A percentile compares a stretch with the other conserved stretches of the same genome.
Evolutionary conservation across 2,329 filamentous ascomycete species (phyloP).

Genomic region (Chrysosphaeria jannelii): DNA sequence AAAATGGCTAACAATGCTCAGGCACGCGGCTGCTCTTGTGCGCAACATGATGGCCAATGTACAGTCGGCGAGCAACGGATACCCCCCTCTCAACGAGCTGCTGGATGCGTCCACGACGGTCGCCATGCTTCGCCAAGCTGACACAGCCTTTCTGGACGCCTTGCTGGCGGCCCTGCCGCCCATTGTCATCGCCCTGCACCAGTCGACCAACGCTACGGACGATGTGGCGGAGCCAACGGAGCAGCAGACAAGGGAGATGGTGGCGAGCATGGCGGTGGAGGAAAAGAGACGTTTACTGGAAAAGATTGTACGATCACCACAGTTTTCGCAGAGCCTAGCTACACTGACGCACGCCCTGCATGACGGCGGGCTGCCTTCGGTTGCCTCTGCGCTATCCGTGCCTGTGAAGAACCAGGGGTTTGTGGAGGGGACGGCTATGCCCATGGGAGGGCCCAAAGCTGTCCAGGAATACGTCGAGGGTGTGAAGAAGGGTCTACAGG

Average conservation of each 20-base stretch:
- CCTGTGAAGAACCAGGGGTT: slow-evolving; percentile 64
- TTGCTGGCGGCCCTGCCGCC: slow-evolving; percentile 56
- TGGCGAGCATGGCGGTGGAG: slow-evolving; percentile 34
- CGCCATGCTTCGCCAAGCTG: slow-evolving; percentile 35
- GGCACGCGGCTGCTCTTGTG: background rate
- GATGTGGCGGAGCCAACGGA: slow-evolving; percentile 26
- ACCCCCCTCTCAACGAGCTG: slow-evolving; percentile 64
- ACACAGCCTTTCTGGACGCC: slow-evolving; percentile 36
- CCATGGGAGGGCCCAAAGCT: slow-evolving; percentile 63
- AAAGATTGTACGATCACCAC: slow-evolving; percentile 62
- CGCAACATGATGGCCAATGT: no score
- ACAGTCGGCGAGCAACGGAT: slow-evolving; percentile 27
- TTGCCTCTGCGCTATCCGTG: slow-evolving; percentile 61
- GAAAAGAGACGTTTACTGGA: slow-evolving; percentile 61
- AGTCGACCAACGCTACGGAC: slow-evolving; percentile 24
- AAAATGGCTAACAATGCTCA: no score
- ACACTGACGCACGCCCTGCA: slow-evolving; percentile 67
- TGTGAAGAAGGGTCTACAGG: slow-evolving; percentile 49
- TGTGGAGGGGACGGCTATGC: slow-evolving; percentile 43
- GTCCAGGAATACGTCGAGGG: slow-evolving; percentile 79
- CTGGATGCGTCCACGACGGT: slow-evolving; percentile 52
- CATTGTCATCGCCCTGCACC: slow-evolving; percentile 44
- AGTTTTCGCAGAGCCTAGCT: slow-evolving; percentile 63
- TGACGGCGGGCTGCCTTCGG: slow-evolving; percentile 69
- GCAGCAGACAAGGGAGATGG: slow-evolving; percentile 36